These are phyloP conservation scores for Beauveria sp. DNA, from an alignment of 2,329 filamentous ascomycete species.

Conservation along the genomic window DNA sequence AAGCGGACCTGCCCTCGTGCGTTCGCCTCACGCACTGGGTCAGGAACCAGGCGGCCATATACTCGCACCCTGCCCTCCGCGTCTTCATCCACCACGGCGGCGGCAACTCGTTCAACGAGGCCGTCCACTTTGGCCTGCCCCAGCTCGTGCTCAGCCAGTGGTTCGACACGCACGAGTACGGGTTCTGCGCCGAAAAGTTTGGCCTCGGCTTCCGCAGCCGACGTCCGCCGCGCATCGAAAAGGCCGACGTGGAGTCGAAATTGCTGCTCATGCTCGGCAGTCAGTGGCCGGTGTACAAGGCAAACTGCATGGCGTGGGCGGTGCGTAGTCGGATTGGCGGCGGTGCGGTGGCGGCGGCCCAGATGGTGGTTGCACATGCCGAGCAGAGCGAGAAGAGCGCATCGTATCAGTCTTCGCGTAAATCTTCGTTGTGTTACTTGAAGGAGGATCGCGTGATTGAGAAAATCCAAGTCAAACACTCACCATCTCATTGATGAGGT, in stretches of 20 bases:
- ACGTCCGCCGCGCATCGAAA: background rate
- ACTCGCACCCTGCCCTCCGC: background rate
- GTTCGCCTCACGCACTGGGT: conserved; percentile 1
- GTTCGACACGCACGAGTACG: conserved; percentile 8
- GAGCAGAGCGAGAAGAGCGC: background rate
- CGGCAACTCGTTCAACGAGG: conserved; percentile 8
- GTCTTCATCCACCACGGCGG: conserved; percentile 6
- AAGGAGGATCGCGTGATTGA: background rate
- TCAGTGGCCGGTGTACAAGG: background rate
- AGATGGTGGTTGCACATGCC: background rate
- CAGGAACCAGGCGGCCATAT: background rate
- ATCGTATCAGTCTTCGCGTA: background rate
- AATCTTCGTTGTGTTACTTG: background rate
- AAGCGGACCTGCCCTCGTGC: background rate
- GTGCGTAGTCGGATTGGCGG: background rate
- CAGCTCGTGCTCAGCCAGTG: conserved; percentile 5
- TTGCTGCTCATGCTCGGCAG: background rate
- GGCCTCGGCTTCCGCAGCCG: conserved; percentile 2
- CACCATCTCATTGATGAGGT: too few relatives aligned
- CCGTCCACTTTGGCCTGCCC: background rate
- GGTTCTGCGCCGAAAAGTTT: background rate
- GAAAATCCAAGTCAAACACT: background rate
- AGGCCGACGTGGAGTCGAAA: background rate
- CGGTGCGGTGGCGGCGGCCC: background rate
- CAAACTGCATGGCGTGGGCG: conserved; percentile 1